Base-by-base conservation (phyloP, 2,329 filamentous ascomycete genomes). In the Scedosporium apiospermum region DNA sequence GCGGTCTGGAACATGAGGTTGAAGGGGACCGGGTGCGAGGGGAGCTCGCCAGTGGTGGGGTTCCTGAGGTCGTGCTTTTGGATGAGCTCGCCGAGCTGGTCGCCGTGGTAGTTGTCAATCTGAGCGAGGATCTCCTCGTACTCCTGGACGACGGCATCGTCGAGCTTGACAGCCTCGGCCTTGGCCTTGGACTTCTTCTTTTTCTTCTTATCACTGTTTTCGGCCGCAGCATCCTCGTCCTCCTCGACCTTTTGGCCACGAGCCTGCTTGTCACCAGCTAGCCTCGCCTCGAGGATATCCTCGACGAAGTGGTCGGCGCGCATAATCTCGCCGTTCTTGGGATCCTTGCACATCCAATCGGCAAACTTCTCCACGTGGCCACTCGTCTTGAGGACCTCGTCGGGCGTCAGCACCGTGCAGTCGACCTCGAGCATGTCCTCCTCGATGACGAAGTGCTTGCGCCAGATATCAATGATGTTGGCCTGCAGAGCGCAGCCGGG, bases 281-380 rank as follows among this genome's bases (percentile, higher is more conserved):
- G 78, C 46, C 95, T 84, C 58, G 85, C 80, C 80, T 97, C 93
- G 61, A 99, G 85, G 44, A 97, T 87, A 70, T 96, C 91, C 81
- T 98, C 93, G 68, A 99, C 93, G 70, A 98, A 85, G 79, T 99
- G 95, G 73, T 99, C 95, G 64, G 95, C 92, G 69, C 95, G 87
- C 74, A 99, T 87, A 72, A 97, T 96, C 76, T 99, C 95, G 73
- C 95, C 95, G 70, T 89, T 96, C 83, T 96, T 96, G 66, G 93
- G 91, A 76, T 99, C 95, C 77, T 96, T 96, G 87, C 91, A 96
- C 93, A 98, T 97, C 91, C 90, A 98, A 76, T 98, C 93, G 76
- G 91, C 90, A 72, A 98, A 98, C 77, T 96, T 96, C 76, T 97
- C 93, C 67, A 98, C 95, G 78, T 99, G 95, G 66, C 95, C 95